phyloP scores from a whole-genome alignment of 768 basidiomycete species.

The Crassisporium funariophilum region DNA sequence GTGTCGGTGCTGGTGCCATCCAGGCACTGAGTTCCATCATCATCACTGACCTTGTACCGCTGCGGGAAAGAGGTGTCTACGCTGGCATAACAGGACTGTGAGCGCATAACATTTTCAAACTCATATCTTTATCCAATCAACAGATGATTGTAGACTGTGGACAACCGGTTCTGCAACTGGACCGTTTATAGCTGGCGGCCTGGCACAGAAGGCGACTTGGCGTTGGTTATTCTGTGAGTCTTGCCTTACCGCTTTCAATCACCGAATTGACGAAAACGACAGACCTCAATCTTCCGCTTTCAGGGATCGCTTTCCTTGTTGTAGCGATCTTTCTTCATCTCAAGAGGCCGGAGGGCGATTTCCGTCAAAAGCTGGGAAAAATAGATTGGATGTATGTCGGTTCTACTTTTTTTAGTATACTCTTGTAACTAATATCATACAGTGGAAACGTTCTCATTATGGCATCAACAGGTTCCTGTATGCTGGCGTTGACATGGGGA shows the following conservation, averaged over 20 bases:
- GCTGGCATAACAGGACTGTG: conserved; percentile 39
- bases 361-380: conserved; percentile 36
- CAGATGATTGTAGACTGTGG: conserved; percentile 28
- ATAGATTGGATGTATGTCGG: conserved; percentile 47
- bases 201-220: conserved; percentile 36
- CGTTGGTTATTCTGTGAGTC: conserved; percentile 43
- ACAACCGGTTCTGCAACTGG: conserved; percentile 36
- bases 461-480: conserved; percentile 31
- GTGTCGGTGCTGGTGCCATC: conserved; percentile 43
- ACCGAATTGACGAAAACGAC: neutral
- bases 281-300: conserved; percentile 46
- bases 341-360: conserved; percentile 31
- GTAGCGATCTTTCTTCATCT: conserved; percentile 32
- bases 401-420: neutral
- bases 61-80: conserved; percentile 45
- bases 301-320: conserved; percentile 26
- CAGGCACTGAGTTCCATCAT: conserved; percentile 41
- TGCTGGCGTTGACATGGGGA: conserved; percentile 51
- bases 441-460: conserved; percentile 48
- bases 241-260: neutral
- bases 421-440: neutral
- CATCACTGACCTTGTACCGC: conserved; percentile 46
- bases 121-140: neutral
- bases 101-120: conserved; percentile 1
- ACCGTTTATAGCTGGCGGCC: conserved; percentile 36